Evolutionary conservation across 116 monocot genomes (phyloP), one percentile per base, ranked within the genome.

Genomic region (Cymodocea nodosa): DNA sequence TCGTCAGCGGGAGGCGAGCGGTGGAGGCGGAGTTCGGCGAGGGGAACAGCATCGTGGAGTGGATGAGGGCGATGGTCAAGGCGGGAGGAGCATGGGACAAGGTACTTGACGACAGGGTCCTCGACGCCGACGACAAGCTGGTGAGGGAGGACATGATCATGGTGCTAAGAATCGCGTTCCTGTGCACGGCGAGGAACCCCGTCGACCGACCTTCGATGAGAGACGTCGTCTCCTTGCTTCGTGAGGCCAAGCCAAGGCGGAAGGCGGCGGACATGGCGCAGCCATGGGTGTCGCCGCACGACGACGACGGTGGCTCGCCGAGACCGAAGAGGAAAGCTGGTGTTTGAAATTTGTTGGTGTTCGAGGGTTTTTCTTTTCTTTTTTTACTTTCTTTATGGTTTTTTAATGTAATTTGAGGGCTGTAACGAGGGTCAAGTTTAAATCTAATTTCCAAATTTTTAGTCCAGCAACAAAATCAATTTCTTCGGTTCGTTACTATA

Each of bases 141-240:
- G 85, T 79, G 73, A 81, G 83, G 72, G 85, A 93, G 52, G 89
- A 86, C 82, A 93, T 93, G 89, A 65, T 81, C 71, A 61, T 89
- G 62, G 59, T 80, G 57, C 78, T 93, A 15, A 55, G 84, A 59
- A 77, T 93, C 35, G 93, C 93, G 17, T 52, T 93, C 67, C 71
- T 93, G 35, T 93, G 89, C 79, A 82, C 89, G 8, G 78, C 81
- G 36, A 71, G 70, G 74, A 83, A 79, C 58, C 89, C 93, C 1
- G 73, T 57, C 22, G 82, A 89, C 36, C 73, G 93, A 55, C 93
- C 93, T 4, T 76, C 79, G 15, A 93, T 93, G 93, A 83, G 93
- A 58, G 89, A 86, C 49, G 93, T 89, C 6, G 78, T 86, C n/a
- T 84, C 83, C 19, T 84, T 89, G 89, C 78, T 93, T 15, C 75